Percentiles rank a stretch among this genome's conserved stretches.
These are phyloP conservation scores for Pisolithus albus DNA, from an alignment of 768 basidiomycete genomes.

Conservation along the genomic window DNA sequence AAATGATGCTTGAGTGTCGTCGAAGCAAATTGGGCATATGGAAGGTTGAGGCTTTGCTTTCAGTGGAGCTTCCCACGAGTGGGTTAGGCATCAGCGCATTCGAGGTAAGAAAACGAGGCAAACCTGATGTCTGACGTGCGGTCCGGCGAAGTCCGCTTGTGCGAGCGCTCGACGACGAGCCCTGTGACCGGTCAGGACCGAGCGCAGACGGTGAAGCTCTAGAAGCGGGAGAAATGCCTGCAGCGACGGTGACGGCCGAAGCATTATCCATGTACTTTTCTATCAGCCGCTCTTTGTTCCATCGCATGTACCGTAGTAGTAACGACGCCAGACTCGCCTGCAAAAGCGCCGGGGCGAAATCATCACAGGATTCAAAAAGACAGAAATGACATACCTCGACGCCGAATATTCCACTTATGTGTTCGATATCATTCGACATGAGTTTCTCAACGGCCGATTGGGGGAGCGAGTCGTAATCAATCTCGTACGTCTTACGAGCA, in stretches of 20 bases:
- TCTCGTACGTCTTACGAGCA: slow-evolving; percentile 70
- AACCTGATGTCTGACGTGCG: slow-evolving; percentile 24
- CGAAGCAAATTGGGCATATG: slow-evolving; percentile 92
- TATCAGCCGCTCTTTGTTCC: slow-evolving; percentile 95
- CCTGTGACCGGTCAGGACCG: slow-evolving; percentile 30
- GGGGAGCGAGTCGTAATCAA: slow-evolving; percentile 74
- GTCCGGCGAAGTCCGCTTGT: slow-evolving; percentile 22
- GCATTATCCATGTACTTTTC: slow-evolving; percentile 98
- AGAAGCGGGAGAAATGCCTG: slow-evolving; percentile 53
- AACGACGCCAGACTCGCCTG: slow-evolving; percentile 67
- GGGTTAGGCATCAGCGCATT: not conserved
- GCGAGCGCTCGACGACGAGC: slow-evolving; percentile 20
- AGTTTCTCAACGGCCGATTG: slow-evolving; percentile 68
- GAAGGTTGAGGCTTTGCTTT: slow-evolving; percentile 44
- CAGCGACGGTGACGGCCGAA: slow-evolving; percentile 57
- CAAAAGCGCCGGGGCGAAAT: not conserved
- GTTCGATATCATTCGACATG: slow-evolving; percentile 75
- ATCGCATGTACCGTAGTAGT: slow-evolving; percentile 75
- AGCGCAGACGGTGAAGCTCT: slow-evolving; percentile 17
- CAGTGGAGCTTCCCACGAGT: slow-evolving; percentile 9
- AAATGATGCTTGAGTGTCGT: slow-evolving; percentile 62
- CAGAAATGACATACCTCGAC: slow-evolving; percentile 62
- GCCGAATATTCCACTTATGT: slow-evolving; percentile 82
- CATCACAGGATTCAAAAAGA: not conserved
- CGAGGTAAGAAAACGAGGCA: not conserved